These are phyloP conservation scores for Dendrocalamus latiflorus DNA, from an alignment of 202 grass and related monocot genomes.

Conservation along the genomic window DNA sequence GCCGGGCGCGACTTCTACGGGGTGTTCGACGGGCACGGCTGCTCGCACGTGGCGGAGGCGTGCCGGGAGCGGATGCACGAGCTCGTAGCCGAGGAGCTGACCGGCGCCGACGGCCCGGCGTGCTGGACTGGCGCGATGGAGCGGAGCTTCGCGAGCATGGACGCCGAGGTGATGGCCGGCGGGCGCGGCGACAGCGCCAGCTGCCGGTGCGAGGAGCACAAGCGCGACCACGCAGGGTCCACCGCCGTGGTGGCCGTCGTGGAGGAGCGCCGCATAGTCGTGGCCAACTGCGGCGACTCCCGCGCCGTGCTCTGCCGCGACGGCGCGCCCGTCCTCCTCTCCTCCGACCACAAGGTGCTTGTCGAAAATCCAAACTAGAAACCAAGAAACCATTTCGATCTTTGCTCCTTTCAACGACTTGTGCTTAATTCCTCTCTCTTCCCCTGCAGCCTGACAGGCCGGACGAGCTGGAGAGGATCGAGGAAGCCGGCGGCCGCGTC, in stretches of 20 bases:
- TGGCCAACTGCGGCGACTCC: slow-evolving; percentile 57
- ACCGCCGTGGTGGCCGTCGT: slow-evolving; percentile 58
- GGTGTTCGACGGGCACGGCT: slow-evolving; percentile 65
- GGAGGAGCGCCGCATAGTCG: slow-evolving; percentile 9
- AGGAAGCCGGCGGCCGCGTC: slow-evolving; percentile 47
- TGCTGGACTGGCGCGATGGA: slow-evolving; percentile 19
- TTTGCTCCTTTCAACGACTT: background rate
- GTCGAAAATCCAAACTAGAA: background rate
- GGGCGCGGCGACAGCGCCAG: background rate
- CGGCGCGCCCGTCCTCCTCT: slow-evolving; percentile 24
- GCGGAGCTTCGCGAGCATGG: slow-evolving; percentile 54
- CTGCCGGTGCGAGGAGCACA: slow-evolving; percentile 51
- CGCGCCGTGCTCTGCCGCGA: slow-evolving; percentile 55
- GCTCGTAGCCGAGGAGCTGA: slow-evolving; percentile 43
- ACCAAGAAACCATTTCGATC: background rate
- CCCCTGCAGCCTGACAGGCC: slow-evolving; percentile 42
- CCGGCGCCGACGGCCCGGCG: background rate
- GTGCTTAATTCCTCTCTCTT: background rate
- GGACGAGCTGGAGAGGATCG: slow-evolving; percentile 60
- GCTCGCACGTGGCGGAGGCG: slow-evolving; percentile 67
- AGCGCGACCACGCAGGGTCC: slow-evolving; percentile 63
- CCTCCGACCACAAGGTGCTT: slow-evolving; percentile 49
- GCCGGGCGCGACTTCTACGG: slow-evolving; percentile 47
- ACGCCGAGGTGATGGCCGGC: background rate
- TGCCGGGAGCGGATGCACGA: slow-evolving; percentile 64